These are phyloP conservation scores for Phytophthora citrophthora DNA, from an alignment of 352 stramenopile genomes.

Conservation along the genomic window DNA sequence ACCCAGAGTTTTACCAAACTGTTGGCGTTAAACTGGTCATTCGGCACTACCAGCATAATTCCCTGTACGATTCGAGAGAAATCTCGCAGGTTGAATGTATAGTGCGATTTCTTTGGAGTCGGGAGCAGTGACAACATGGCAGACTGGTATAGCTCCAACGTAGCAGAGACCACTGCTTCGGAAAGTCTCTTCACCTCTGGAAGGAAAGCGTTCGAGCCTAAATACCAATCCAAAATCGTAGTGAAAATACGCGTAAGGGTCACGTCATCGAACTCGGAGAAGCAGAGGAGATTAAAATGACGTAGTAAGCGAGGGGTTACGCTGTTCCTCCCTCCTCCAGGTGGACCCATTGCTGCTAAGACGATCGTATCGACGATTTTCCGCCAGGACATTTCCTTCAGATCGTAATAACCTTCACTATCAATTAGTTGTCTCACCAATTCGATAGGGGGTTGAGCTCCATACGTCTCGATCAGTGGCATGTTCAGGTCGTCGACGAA, in stretches of 20 bases:
- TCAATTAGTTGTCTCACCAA: conserved; percentile 93
- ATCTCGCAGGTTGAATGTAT: conserved; percentile 96
- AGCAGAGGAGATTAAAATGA: conserved; percentile 94
- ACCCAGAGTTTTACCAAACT: conserved; percentile 93
- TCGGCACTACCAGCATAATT: conserved; percentile 90
- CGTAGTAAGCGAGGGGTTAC: conserved; percentile 92
- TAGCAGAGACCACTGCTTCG: conserved; percentile 87
- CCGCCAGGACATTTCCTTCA: conserved; percentile 94
- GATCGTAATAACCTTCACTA: conserved; percentile 92
- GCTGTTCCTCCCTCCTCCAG: conserved; percentile 90
- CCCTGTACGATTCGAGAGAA: conserved; percentile 94
- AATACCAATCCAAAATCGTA: conserved; percentile 92
- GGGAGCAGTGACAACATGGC: conserved; percentile 88
- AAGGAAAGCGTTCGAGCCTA: conserved; percentile 67
- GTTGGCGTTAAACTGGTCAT: conserved; percentile 81
- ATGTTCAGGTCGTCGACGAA: conserved; percentile 97
- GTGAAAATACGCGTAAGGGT: conserved; percentile 94
- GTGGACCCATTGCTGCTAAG: conserved; percentile 91
- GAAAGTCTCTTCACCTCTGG: conserved; percentile 76
- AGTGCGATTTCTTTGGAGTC: conserved; percentile 95
- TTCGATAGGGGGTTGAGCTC: conserved; percentile 93
- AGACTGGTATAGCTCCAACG: conserved; percentile 91
- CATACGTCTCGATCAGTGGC: conserved; percentile 95
- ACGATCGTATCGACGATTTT: conserved; percentile 93
- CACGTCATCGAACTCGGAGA: conserved; percentile 94